phyloP scores from a whole-genome alignment of 164 flowering plant species.

The Nelumbo lutea region DNA sequence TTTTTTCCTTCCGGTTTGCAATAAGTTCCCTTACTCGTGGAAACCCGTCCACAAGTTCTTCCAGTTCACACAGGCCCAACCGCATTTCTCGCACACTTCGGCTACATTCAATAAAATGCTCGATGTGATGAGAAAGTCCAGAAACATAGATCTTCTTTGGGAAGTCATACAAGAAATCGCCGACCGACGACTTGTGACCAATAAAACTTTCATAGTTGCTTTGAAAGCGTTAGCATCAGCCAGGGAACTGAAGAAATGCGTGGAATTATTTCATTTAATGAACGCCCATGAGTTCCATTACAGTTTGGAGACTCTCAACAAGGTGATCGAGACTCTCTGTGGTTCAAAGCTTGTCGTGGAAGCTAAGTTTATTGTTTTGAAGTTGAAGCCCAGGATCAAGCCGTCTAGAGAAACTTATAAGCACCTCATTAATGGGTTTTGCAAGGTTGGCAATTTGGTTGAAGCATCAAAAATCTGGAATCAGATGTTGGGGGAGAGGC shows the following conservation, averaged over 20 bases:
- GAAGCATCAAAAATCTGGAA: slow-evolving; percentile 85
- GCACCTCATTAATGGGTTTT: slow-evolving; percentile 63
- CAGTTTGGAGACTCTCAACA: slow-evolving; percentile 50
- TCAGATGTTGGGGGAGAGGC: slow-evolving; percentile 66
- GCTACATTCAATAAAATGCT: slow-evolving; percentile 66
- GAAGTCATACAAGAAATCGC: slow-evolving; percentile 41
- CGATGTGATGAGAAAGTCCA: slow-evolving; percentile 53
- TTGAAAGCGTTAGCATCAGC: slow-evolving; percentile 52
- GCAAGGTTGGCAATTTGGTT: slow-evolving; percentile 60
- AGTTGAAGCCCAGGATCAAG: slow-evolving; percentile 48
- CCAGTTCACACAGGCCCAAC: slow-evolving; percentile 39
- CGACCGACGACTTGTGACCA: slow-evolving; percentile 33
- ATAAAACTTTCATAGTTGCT: slow-evolving; percentile 51
- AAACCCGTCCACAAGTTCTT: slow-evolving; percentile 66
- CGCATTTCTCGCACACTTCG: slow-evolving; percentile 49
- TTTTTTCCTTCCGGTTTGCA: no score
- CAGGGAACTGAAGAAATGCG: slow-evolving; percentile 77
- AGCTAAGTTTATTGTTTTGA: slow-evolving; percentile 52
- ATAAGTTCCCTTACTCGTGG: slow-evolving; percentile 70
- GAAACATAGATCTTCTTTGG: slow-evolving; percentile 71
- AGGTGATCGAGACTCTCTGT: slow-evolving; percentile 54
- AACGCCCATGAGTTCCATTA: slow-evolving; percentile 42
- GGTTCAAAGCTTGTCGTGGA: slow-evolving; percentile 52
- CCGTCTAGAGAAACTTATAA: slow-evolving; percentile 52
- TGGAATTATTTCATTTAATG: slow-evolving; percentile 78